These are phyloP conservation scores for Exophiala bonariae DNA, from an alignment of 2,329 filamentous ascomycete genomes.

Conservation along the genomic window DNA sequence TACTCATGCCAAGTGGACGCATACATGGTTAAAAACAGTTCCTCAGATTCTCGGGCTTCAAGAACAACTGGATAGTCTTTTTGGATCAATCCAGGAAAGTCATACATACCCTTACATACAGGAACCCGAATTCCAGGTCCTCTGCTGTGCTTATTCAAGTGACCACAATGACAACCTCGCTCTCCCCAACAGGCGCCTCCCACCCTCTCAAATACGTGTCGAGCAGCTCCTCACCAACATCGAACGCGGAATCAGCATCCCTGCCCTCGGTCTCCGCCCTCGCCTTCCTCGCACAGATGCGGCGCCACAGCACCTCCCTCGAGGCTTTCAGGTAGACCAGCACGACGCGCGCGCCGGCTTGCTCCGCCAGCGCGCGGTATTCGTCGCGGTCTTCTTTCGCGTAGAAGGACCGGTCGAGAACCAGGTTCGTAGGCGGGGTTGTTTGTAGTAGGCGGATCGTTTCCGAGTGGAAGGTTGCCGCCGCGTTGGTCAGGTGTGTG, in stretches of 20 bases:
- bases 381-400: constrained; percentile 9
- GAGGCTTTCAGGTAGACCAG: constrained; percentile 5
- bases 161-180: constrained; percentile 3
- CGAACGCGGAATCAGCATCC: constrained; percentile 6
- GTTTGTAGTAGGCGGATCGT: not conserved
- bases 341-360: constrained; percentile 1
- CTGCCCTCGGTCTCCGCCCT: not conserved
- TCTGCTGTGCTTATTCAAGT: too few relatives aligned
- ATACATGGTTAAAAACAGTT: too few relatives aligned
- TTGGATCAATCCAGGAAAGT: too few relatives aligned
- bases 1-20: too few relatives aligned
- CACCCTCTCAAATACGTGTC: constrained; percentile 4
- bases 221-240: constrained; percentile 8
- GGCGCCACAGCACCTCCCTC: constrained; percentile 9
- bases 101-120: too few relatives aligned
- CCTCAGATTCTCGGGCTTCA: too few relatives aligned
- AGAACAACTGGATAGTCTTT: too few relatives aligned
- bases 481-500: constrained; percentile 6
- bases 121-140: too few relatives aligned
- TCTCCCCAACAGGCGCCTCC: constrained; percentile 8
- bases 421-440: constrained; percentile 2
- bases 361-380: constrained; percentile 5
- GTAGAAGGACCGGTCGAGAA: constrained; percentile 14
- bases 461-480: constrained; percentile 1
- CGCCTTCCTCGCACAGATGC: constrained; percentile 6